A percentile compares a stretch with the other conserved stretches of the same genome.
Evolutionary conservation across 23 red algal species (phyloP).

Genomic region (Gracilaria vermiculophylla): DNA sequence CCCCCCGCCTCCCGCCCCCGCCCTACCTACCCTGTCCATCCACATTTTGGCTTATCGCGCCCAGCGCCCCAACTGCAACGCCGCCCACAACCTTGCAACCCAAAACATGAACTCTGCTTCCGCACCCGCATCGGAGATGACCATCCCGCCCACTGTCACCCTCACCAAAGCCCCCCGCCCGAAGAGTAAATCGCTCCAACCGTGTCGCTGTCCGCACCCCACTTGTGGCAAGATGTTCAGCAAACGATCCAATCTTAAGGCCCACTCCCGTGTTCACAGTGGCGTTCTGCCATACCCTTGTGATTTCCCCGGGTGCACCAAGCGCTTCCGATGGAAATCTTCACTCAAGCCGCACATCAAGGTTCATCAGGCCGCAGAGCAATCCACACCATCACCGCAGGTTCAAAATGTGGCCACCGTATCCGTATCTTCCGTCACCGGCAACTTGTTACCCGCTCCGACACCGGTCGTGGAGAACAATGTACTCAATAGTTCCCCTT

Average conservation of each 20-base stretch:
- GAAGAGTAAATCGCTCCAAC: conserved; percentile 61
- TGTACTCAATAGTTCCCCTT: background rate
- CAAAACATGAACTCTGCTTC: background rate
- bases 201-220: conserved; percentile 37
- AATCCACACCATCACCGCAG: background rate
- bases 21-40: too few relatives aligned
- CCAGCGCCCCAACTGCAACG: too few relatives aligned
- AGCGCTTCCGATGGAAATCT: conserved; percentile 76
- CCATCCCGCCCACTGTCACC: background rate
- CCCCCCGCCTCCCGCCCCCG: background rate
- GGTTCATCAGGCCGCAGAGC: conserved; percentile 5
- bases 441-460: background rate
- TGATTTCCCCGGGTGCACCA: conserved; percentile 45
- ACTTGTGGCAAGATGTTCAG: conserved; percentile 68
- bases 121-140: background rate
- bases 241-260: conserved; percentile 74
- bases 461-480: background rate
- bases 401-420: background rate
- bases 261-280: conserved; percentile 67
- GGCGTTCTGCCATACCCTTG: conserved; percentile 63
- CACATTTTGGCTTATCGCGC: too few relatives aligned
- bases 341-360: conserved; percentile 63
- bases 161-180: conserved; percentile 2
- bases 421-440: background rate
- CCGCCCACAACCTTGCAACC: background rate